Evolutionary conservation across 768 basidiomycete species (phyloP), one percentile per base, ranked within the genome.

Genomic region (Tylopilus plumbeoviolaceoides): DNA sequence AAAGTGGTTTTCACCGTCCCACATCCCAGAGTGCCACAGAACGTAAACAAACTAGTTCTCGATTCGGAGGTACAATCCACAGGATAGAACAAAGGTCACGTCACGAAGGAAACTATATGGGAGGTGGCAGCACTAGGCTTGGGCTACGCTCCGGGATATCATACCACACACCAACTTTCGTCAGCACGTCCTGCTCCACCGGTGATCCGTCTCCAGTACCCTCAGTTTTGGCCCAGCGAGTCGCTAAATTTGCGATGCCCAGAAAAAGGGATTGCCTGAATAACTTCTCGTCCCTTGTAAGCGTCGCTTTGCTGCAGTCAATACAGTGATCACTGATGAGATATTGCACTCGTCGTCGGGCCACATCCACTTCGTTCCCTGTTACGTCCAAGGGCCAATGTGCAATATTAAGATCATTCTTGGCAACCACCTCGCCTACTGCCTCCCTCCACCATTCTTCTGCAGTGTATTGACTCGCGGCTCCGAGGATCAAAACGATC

Each of bases 401-500:
- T 15, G 59, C 50, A 12, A 66, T 30, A 8, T 43, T 43, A 20
- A 51, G 47, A 11, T 44, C 61, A 14, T 59, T 44, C 48, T 39
- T 48, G 17, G n/a, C 15, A 11, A 7, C 27, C 14, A 47, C 7
- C 8, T 33, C 44, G 39, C 49, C 53, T 7, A 63, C 42, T 7
- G 59, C 44, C 4, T 15, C 36, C 38, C 5, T 35, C 63, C 66
- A 66, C 63, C 66, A 66, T 39, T 51, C 17, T n/a, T 66, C 47
- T 21, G 66, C 66, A 40, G 44, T 48, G 4, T 2, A 0, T 39
- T 55, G 57, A 39, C 50, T 35, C 8, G 18, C 7, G 10, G 59
- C 66, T 36, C 65, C 65, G 21, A 55, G 27, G 15, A 66, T 55
- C 28, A 66, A 48, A 20, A 68, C 50, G 40, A 66, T 61, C 30